Base-by-base conservation (phyloP, 306 rosid species). In the Echinosophora koreensis region DNA sequence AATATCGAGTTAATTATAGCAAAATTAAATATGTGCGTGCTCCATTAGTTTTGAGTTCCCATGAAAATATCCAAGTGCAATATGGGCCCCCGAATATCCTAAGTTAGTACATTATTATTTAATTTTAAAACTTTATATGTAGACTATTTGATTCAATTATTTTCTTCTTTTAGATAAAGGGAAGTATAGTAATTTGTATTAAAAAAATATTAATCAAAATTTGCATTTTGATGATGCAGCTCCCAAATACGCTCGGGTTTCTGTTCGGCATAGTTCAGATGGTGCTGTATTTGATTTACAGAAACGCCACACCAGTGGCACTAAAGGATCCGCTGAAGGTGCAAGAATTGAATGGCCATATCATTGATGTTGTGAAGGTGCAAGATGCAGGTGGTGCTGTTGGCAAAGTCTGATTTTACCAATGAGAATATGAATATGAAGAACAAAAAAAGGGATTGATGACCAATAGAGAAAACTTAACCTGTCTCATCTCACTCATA, bases 261-360 rank as follows among this genome's bases (percentile, higher is more conserved):
- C n/a, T 95, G 49, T 95, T 89, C 16, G 99, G 99, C 34, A 79
- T 90, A 50, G 86, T 81, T 54, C 99, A 95, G 82, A 95, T 95
- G 97, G 88, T 77, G 61, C 74, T 92, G 46, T 95, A 88, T 82
- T 0, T 79, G 49, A 79, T 95, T 13, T 91, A 84, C 90, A 92
- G 85, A 81, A 89, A 92, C 15, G 80, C 86, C 15, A 90, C 83
- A 13, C 76, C 83, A 5, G 79, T 79, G 18, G 34, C 58, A 1
- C 18, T 82, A 9, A 67, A 76, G 8, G 86, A 85, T n/a, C 91
- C 88, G 2, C 79, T 66, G 80, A 85, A 92, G 87, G 86, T 59
- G 3, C 97, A 89, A 54, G 90, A 86, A 47, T 16, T 80, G 51
- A 71, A 87, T 3, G 89, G 87, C 8, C 98, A 89, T 63, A 80